Evolutionary conservation across 2,329 filamentous ascomycete species (phyloP).

Genomic region (Paracamarosporium sp.): DNA sequence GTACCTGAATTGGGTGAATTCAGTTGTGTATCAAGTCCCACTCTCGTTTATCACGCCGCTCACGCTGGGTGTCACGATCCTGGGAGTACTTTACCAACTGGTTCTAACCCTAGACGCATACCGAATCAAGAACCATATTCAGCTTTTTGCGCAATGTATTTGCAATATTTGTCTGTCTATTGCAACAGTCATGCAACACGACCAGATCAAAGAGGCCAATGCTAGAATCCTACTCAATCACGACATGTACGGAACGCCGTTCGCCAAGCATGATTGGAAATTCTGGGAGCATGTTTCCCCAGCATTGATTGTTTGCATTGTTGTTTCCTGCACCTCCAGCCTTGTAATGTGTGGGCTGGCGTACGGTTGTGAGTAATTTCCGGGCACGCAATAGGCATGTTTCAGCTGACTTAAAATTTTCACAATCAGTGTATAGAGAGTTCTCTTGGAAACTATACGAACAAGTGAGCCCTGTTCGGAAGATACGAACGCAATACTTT

Average conservation of each 20-base stretch:
- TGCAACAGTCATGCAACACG: conserved; percentile 25
- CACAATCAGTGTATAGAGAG: conserved; percentile 22
- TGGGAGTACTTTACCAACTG: conserved; percentile 29
- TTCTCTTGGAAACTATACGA: conserved; percentile 28
- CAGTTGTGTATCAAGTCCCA: conserved; percentile 25
- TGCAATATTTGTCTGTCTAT: conserved; percentile 25
- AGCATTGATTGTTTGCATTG: conserved; percentile 3
- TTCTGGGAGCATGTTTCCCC: conserved; percentile 9
- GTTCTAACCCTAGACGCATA: conserved; percentile 30
- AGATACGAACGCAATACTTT: conserved; percentile 18
- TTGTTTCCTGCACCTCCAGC: conserved; percentile 7
- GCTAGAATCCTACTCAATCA: not conserved
- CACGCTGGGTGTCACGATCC: conserved; percentile 17
- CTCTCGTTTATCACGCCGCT: conserved; percentile 23
- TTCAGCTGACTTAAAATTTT: too few species aligned
- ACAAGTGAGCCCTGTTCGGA: conserved; percentile 19
- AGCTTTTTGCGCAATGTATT: conserved; percentile 27
- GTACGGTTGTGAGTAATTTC: too few species aligned
- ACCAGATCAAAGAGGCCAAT: conserved; percentile 12
- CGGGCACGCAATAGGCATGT: too few species aligned
- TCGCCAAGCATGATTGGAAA: conserved; percentile 20
- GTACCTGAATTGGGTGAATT: conserved; percentile 26
- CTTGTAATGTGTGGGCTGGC: conserved; percentile 3
- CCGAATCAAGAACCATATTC: conserved; percentile 31
- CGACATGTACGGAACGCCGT: conserved; percentile 10